phyloP scores from a whole-genome alignment of 2,329 filamentous ascomycete species.

The Elsinoe arachidis region DNA sequence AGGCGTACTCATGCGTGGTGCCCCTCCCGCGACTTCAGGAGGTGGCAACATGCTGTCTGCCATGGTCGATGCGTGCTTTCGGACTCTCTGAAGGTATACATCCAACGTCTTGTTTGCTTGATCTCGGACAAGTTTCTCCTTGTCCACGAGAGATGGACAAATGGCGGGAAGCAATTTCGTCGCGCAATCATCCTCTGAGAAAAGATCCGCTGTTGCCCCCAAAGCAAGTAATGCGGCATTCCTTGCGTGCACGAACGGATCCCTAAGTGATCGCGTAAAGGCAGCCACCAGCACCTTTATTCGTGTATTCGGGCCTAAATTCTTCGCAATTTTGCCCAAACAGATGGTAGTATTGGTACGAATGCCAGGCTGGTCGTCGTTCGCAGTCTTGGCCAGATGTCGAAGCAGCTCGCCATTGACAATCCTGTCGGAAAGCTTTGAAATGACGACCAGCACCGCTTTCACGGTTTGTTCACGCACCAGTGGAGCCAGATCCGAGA shows the following conservation, averaged over 20 bases:
- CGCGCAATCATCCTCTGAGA: slow-evolving; percentile 84
- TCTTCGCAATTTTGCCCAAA: slow-evolving; percentile 87
- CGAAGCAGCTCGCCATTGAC: slow-evolving; percentile 89
- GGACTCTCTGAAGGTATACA: slow-evolving; percentile 70
- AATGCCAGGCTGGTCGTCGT: slow-evolving; percentile 95
- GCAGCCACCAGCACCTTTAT: slow-evolving; percentile 88
- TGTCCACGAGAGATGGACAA: slow-evolving; percentile 79
- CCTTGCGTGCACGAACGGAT: slow-evolving; percentile 89
- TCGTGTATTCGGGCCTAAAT: slow-evolving; percentile 65
- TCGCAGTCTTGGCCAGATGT: slow-evolving; percentile 88
- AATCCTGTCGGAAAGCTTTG: slow-evolving; percentile 82
- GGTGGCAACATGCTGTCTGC: slow-evolving; percentile 72
- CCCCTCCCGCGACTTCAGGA: slow-evolving; percentile 41
- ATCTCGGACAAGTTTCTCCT: slow-evolving; percentile 86
- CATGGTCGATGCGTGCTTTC: slow-evolving; percentile 68
- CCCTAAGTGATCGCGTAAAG: slow-evolving; percentile 78
- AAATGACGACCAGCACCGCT: slow-evolving; percentile 76
- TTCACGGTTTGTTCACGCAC: slow-evolving; percentile 95
- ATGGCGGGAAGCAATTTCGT: slow-evolving; percentile 73
- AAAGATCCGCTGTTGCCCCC: slow-evolving; percentile 74
- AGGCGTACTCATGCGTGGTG: slow-evolving; percentile 71
- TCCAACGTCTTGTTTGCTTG: slow-evolving; percentile 87
- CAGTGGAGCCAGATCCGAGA: slow-evolving; percentile 82
- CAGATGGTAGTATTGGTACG: slow-evolving; percentile 98
- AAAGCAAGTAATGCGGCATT: slow-evolving; percentile 84